Conservation (phyloP, 208 protist genomes). For the Acanthamoeba royreba region DNA sequence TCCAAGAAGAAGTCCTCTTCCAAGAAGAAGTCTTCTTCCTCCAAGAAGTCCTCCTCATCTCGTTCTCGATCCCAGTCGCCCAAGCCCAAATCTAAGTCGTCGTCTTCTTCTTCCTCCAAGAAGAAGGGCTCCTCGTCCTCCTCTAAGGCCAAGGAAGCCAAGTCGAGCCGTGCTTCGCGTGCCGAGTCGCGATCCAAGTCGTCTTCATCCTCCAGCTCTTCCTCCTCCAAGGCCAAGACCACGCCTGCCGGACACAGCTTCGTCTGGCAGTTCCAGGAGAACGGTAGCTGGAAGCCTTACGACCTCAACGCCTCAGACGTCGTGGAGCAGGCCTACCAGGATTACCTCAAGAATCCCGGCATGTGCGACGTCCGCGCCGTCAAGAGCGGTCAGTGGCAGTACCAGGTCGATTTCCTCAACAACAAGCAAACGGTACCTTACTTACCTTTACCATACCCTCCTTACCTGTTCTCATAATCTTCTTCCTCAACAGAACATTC, state of each 20-base stretch:
- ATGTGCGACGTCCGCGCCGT: conserved; percentile 16
- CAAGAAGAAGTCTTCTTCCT: background rate
- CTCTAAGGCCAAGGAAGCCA: background rate
- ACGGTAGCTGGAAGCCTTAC: background rate
- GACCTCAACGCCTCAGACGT: background rate
- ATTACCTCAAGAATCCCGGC: conserved; percentile 41
- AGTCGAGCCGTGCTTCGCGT: background rate
- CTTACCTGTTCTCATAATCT: background rate
- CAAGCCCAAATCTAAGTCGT: background rate
- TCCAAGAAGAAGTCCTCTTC: too few species aligned
- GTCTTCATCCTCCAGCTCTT: background rate
- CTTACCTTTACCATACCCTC: background rate
- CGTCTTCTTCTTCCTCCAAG: background rate
- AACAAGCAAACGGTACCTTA: background rate
- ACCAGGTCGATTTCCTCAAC: conserved; percentile 45
- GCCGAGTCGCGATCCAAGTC: background rate
- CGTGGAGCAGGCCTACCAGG: background rate
- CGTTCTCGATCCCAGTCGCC: background rate
- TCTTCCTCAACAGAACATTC: conserved; percentile 26
- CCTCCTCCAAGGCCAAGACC: background rate
- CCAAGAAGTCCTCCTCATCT: background rate
- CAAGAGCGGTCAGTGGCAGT: conserved; percentile 27
- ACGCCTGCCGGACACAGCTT: background rate
- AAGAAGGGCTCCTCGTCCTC: background rate
- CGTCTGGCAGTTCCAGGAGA: conserved; percentile 5